These are phyloP conservation scores for Teunomyces cretensis DNA, from an alignment of 805 yeast species.

Conservation along the genomic window DNA sequence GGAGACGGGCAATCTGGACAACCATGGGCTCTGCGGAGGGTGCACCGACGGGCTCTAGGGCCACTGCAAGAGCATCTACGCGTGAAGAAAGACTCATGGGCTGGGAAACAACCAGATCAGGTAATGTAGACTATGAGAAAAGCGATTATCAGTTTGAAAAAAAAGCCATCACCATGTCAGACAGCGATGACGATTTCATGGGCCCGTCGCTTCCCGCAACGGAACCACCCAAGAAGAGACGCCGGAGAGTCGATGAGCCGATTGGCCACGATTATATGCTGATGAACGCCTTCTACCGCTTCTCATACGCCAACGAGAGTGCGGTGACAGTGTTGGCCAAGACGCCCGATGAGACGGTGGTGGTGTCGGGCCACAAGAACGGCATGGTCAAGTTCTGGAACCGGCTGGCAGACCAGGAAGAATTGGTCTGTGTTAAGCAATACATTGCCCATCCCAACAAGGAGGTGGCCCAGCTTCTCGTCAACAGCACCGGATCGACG, in stretches of 20 bases:
- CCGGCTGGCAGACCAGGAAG: not conserved
- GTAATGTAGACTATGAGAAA: no score
- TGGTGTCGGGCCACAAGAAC: constrained; percentile 17
- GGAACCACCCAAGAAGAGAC: not conserved
- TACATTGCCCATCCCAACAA: constrained; percentile 17
- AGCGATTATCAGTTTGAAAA: no score
- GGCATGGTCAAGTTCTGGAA: constrained; percentile 24
- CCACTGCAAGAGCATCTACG: constrained; percentile 9
- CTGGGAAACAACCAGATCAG: no score
- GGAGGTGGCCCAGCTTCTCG: constrained; percentile 14
- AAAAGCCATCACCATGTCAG: no score
- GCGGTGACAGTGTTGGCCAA: constrained; percentile 12
- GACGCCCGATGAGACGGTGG: constrained; percentile 12
- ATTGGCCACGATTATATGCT: not conserved
- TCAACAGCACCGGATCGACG: constrained; percentile 13
- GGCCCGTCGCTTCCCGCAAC: constrained; percentile 9
- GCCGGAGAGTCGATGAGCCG: not conserved
- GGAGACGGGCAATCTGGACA: constrained; percentile 15
- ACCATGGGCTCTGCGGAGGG: constrained; percentile 8
- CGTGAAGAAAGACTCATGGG: not conserved
- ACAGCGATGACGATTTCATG: constrained; percentile 8
- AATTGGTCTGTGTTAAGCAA: constrained; percentile 14
- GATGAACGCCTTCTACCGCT: constrained; percentile 2
- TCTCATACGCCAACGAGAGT: constrained; percentile 14
- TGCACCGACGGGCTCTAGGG: constrained; percentile 1